Percentiles rank a stretch among this genome's conserved stretches.
Evolutionary conservation across 495 filamentous ascomycete genomes (phyloP).

Genomic region (Tuber calosporum): DNA sequence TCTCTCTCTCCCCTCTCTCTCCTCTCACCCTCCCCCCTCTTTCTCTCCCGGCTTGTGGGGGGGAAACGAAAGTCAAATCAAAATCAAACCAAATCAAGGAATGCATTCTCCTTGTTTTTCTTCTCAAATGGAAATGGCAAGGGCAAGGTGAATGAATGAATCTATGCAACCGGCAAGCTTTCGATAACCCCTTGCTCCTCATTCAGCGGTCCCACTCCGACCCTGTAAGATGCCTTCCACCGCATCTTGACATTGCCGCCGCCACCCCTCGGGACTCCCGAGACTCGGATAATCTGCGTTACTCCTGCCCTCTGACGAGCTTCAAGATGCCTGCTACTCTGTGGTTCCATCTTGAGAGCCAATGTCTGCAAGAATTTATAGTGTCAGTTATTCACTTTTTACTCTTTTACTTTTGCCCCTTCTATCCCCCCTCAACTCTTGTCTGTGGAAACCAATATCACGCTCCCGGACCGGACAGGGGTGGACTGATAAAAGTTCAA

Average conservation of each 20-base stretch:
- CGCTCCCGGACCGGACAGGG: not conserved
- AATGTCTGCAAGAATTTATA: constrained; percentile 54
- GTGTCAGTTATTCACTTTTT: constrained; percentile 12
- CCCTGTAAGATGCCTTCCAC: constrained; percentile 75
- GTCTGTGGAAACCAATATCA: not conserved
- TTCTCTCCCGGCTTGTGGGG: not conserved
- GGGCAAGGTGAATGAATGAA: not conserved
- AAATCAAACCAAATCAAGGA: not conserved
- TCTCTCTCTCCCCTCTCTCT: not conserved
- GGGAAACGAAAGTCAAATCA: not conserved
- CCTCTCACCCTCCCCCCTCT: no score
- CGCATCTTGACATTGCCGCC: constrained; percentile 75
- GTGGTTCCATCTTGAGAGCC: constrained; percentile 71
- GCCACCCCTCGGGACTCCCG: constrained; percentile 61
- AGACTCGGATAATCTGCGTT: constrained; percentile 71
- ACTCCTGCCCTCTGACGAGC: constrained; percentile 71
- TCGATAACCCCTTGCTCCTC: constrained; percentile 85
- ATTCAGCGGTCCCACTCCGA: constrained; percentile 54
- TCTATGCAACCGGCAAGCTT: constrained; percentile 63
- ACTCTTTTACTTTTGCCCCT: constrained; percentile 1
- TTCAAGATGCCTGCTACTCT: constrained; percentile 66
- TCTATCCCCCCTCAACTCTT: not conserved
- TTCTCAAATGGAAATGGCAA: not conserved
- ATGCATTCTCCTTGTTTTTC: not conserved
- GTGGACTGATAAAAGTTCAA: constrained; percentile 4